These are phyloP conservation scores for Fusarium camptoceras DNA, from an alignment of 2,329 filamentous ascomycete genomes.

Conservation along the genomic window DNA sequence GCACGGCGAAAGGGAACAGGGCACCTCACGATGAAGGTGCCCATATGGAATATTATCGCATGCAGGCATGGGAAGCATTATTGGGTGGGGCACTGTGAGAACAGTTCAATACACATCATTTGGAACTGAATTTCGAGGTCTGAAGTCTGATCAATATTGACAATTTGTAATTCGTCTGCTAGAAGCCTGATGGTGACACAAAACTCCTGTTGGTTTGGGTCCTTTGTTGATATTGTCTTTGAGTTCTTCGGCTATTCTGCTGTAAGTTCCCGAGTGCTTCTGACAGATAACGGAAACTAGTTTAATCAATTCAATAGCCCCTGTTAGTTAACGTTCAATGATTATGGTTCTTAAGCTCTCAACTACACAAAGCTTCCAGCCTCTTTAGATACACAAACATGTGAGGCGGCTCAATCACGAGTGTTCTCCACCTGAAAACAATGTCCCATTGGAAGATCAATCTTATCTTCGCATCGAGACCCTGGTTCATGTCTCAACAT, in stretches of 20 bases:
- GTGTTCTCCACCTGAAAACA: slow-evolving; percentile 25
- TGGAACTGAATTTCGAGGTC: background rate
- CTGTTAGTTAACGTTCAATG: background rate
- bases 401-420: slow-evolving; percentile 8
- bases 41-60: background rate
- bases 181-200: background rate
- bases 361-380: background rate
- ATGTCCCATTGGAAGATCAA: slow-evolving; percentile 36
- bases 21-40: background rate
- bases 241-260: background rate
- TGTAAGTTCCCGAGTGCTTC: background rate
- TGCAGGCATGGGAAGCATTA: slow-evolving; percentile 19
- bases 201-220: background rate
- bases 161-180: background rate
- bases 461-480: slow-evolving; percentile 29
- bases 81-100: slow-evolving; percentile 11
- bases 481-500: slow-evolving; percentile 38
- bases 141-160: background rate
- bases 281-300: background rate
- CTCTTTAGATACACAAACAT: slow-evolving; percentile 10
- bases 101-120: slow-evolving; percentile 2
- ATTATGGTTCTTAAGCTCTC: background rate
- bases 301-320: background rate
- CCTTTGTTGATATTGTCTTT: background rate
- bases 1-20: slow-evolving; percentile 36